A percentile compares a stretch with the other conserved stretches of the same genome.
These are phyloP conservation scores for Gaillardinia entomophila DNA, from an alignment of 805 yeast genomes.

Conservation along the genomic window DNA sequence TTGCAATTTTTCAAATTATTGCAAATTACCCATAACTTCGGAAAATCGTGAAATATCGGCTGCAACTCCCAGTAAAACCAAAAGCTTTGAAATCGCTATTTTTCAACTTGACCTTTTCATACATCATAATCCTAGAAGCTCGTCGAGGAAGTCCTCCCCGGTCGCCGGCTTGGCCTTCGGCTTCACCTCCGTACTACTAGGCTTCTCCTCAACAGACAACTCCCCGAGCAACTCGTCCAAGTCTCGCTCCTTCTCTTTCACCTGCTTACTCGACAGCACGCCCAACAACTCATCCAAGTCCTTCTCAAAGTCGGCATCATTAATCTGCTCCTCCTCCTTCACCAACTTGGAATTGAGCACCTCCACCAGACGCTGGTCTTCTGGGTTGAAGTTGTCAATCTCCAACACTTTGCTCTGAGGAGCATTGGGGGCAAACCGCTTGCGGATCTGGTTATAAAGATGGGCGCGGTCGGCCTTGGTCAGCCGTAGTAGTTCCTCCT, in stretches of 20 bases:
- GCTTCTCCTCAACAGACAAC: conserved; percentile 3
- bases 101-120: too few relatives aligned
- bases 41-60: too few relatives aligned
- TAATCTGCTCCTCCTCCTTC: background rate
- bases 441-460: conserved; percentile 23
- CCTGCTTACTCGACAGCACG: background rate
- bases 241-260: background rate
- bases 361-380: conserved; percentile 7
- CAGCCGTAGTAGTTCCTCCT: conserved; percentile 17
- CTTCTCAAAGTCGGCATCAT: conserved; percentile 1
- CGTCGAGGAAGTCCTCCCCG: conserved; percentile 10
- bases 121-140: conserved; percentile 6
- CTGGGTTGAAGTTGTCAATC: conserved; percentile 10
- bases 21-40: too few relatives aligned
- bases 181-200: too few relatives aligned
- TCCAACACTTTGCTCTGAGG: conserved; percentile 6
- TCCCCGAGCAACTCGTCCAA: conserved; percentile 7
- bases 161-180: conserved; percentile 1
- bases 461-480: conserved; percentile 19
- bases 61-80: too few relatives aligned
- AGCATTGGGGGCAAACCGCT: conserved; percentile 2
- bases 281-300: conserved; percentile 10
- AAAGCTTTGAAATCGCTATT: too few relatives aligned
- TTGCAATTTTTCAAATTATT: too few relatives aligned
- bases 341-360: conserved; percentile 5